Percentiles rank a stretch among this genome's conserved stretches.
Conservation (phyloP, 164 flowering plant genomes). For the Paratinospora sagittata region DNA sequence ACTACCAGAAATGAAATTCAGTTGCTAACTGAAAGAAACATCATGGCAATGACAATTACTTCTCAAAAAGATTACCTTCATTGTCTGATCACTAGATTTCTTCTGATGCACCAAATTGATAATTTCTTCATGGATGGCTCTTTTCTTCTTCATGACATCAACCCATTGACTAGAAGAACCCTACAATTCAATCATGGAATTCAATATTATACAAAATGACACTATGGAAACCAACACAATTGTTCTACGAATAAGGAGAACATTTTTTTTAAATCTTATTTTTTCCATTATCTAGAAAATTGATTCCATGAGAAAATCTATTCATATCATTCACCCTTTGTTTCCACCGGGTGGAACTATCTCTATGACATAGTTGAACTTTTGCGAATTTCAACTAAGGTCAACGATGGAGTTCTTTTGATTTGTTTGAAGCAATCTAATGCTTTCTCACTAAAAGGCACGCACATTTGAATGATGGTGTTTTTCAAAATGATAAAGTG, state of each 20-base stretch:
- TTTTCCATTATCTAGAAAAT: background rate
- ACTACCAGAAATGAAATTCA: background rate
- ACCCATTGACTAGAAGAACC: slow-evolving; percentile 79
- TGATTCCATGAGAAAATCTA: background rate
- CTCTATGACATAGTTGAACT: no score
- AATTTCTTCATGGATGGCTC: slow-evolving; percentile 78
- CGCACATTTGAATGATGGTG: no score
- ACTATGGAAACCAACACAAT: background rate
- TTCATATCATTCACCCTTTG: no score
- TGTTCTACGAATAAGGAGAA: background rate
- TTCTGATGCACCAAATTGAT: slow-evolving; percentile 66
- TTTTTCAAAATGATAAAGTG: no score
- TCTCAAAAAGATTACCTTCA: slow-evolving; percentile 30
- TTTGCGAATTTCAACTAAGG: no score
- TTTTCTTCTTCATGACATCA: slow-evolving; percentile 94
- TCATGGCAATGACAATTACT: background rate
- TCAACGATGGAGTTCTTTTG: no score
- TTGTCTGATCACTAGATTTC: slow-evolving; percentile 30
- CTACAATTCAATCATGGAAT: slow-evolving; percentile 31
- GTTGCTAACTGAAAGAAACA: background rate
- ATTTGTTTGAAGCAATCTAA: no score
- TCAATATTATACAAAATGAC: background rate
- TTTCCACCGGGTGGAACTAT: no score
- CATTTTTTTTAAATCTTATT: background rate
- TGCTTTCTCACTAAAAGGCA: no score